Evolutionary conservation across 2,329 filamentous ascomycete species (phyloP).

Genomic region (Fusarium subglutinans): DNA sequence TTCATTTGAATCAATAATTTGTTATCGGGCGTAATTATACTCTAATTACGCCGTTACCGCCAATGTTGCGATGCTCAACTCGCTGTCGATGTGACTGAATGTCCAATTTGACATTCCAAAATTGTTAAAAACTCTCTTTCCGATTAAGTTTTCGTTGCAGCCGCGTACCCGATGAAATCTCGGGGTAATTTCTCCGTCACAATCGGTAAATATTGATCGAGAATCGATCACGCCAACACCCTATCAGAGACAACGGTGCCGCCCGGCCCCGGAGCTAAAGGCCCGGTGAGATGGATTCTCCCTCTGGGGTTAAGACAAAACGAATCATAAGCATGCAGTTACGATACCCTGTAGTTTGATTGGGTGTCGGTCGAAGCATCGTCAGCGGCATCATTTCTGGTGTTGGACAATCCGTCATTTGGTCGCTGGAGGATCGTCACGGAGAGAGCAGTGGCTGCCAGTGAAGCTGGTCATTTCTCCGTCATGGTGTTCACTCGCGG

Average conservation of each 20-base stretch:
- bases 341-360: background rate
- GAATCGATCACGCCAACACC: background rate
- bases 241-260: background rate
- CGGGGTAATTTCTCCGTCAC: background rate
- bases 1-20: background rate
- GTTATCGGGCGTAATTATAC: fast-evolving
- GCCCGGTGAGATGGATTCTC: background rate
- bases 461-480: background rate
- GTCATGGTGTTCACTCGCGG: background rate
- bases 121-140: background rate
- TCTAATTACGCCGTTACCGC: background rate
- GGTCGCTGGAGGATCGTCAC: background rate
- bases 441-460: background rate
- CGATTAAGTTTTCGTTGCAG: background rate
- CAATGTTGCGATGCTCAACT: background rate
- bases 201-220: background rate
- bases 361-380: background rate
- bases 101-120: background rate
- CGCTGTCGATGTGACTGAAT: background rate
- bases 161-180: background rate
- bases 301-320: too few species aligned
- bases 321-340: background rate
- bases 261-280: conserved; percentile 1
- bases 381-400: background rate
- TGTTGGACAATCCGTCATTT: background rate